Conservation (phyloP, 768 basidiomycete genomes). For the Mycena sanguinolenta region DNA sequence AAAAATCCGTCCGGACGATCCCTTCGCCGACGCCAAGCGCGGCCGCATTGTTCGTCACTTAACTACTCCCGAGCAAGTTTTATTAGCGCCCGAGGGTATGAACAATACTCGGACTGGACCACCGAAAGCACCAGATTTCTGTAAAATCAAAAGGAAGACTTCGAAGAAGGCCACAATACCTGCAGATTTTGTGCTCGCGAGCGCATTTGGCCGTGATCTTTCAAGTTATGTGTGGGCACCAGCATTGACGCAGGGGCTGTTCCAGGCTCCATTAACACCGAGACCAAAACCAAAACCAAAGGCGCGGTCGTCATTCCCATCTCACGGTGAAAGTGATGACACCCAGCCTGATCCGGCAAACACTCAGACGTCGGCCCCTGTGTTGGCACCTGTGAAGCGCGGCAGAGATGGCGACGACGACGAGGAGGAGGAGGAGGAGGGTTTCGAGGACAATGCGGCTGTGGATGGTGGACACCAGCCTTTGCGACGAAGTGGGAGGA, state of each 20-base stretch:
- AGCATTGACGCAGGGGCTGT: no score
- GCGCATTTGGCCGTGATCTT: not conserved
- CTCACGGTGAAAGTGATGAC: not conserved
- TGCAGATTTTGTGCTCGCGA: not conserved
- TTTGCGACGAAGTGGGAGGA: not conserved
- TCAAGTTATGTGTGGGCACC: not conserved
- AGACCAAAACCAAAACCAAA: not conserved
- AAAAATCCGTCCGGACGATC: not conserved
- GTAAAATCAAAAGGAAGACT: not conserved
- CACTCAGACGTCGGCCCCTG: no score
- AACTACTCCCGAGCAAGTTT: not conserved
- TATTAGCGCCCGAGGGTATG: not conserved
- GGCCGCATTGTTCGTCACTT: constrained; percentile 1
- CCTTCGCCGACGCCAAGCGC: not conserved
- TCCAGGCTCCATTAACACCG: not conserved
- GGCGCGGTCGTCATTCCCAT: not conserved
- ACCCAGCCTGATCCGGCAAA: not conserved
- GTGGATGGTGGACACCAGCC: not conserved
- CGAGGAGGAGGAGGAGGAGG: not conserved
- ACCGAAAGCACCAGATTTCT: not conserved
- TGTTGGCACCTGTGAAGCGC: not conserved
- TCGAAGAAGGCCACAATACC: not conserved
- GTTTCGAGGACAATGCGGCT: not conserved
- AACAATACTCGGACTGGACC: not conserved
- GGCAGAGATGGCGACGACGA: not conserved